These are phyloP conservation scores for Claviceps humidiphila DNA, from an alignment of 2,329 filamentous ascomycete species.

Conservation along the genomic window DNA sequence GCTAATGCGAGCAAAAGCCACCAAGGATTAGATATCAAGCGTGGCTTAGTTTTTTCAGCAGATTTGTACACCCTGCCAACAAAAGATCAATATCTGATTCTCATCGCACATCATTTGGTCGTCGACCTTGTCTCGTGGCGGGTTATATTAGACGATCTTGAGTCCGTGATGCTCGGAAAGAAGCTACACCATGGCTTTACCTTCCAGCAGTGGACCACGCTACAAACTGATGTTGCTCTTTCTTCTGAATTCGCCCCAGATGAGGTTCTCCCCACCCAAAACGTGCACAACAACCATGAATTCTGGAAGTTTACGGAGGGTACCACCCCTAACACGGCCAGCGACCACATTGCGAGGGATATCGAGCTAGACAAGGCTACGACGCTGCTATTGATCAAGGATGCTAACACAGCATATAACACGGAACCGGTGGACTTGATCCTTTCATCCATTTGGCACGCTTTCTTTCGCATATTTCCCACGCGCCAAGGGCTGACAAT, in stretches of 20 bases:
- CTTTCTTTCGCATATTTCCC: constrained; percentile 18
- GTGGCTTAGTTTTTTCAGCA: constrained; percentile 7
- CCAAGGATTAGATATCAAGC: constrained; percentile 1
- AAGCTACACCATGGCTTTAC: constrained; percentile 8
- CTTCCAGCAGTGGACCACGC: constrained; percentile 23
- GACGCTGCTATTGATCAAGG: constrained; percentile 5
- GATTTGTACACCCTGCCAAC: constrained; percentile 1
- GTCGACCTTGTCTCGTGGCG: constrained; percentile 35
- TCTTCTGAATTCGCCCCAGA: background rate
- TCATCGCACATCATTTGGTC: constrained; percentile 24
- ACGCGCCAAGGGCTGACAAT: constrained; percentile 15
- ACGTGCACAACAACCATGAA: background rate
- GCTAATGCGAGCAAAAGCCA: background rate
- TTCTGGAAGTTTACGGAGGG: background rate
- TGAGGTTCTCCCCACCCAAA: background rate
- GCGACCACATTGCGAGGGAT: constrained; percentile 1
- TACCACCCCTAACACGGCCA: constrained; percentile 1
- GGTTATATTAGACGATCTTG: constrained; percentile 29
- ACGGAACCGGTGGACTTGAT: constrained; percentile 22
- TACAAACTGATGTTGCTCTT: constrained; percentile 19
- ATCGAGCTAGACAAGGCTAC: background rate
- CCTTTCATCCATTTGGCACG: constrained; percentile 15
- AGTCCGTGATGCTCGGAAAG: constrained; percentile 19
- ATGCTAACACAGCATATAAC: constrained; percentile 11
- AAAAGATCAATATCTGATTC: constrained; percentile 14